Evolutionary conservation across 306 rosid genomes (phyloP).

Genomic region (Dryas drummondii): DNA sequence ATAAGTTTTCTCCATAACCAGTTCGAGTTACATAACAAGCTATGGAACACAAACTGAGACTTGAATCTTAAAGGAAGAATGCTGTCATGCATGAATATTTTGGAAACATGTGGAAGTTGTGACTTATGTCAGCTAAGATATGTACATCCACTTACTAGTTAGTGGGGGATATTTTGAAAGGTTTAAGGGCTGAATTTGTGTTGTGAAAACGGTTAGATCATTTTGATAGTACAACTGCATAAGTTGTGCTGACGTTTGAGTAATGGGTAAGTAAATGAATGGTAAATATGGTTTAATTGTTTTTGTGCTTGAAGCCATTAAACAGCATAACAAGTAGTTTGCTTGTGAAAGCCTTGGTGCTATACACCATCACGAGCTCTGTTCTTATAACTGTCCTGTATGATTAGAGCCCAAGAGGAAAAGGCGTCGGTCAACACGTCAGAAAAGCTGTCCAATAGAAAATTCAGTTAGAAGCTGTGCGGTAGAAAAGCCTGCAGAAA

Average conservation of each 20-base stretch:
- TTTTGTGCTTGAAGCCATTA: slow-evolving; percentile 3
- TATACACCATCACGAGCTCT: background rate
- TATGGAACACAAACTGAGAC: background rate
- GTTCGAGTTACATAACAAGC: background rate
- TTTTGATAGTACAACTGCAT: background rate
- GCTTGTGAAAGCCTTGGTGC: background rate
- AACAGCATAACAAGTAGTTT: background rate
- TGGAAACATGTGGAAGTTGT: background rate
- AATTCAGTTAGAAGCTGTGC: background rate
- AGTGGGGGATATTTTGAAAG: background rate
- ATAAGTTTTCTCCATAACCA: background rate
- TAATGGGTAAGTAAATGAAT: background rate
- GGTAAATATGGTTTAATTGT: background rate
- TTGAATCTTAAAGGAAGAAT: background rate
- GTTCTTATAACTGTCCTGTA: background rate
- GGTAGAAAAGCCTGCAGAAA: slow-evolving; percentile 11
- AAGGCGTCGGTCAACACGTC: slow-evolving; percentile 13
- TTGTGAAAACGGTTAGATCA: background rate
- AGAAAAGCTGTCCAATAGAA: slow-evolving; percentile 15
- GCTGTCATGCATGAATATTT: background rate
- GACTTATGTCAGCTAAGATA: background rate
- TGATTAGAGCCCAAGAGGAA: slow-evolving; percentile 26
- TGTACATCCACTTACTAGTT: background rate
- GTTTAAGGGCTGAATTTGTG: background rate
- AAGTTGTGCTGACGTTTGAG: background rate